Evolutionary conservation across 2,329 filamentous ascomycete species (phyloP), one percentile per base, ranked within the genome.

Genomic region (Didymellaceae sp.): DNA sequence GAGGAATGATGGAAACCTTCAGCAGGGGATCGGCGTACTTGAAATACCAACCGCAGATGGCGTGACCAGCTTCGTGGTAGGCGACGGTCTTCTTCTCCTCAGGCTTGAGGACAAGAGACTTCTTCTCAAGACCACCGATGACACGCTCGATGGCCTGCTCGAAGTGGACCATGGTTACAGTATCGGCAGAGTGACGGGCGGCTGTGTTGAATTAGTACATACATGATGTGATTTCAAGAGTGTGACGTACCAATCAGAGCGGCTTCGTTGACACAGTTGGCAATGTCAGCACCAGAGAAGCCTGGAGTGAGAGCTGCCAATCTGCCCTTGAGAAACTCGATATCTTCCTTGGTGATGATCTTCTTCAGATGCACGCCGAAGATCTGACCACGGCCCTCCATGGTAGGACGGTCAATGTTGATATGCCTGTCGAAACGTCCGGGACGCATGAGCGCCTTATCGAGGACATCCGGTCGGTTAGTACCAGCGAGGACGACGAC

Each of bases 11-110:
- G 50, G 92, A 97, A 34, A 99, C 94, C 79, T 99, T 99, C 52
- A 99, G 87, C 4, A 99, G 85, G 14, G 94, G 94, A 68, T 99
- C 94, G n/a, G 94, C 94, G 73, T 89, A 91, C 75, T 90, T 86
- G 78, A 99, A 90, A 80, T 88, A 99, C 94, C 94, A 99, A 51
- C 94, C 94, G 73, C 94, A 99, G 72, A 99, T 96, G 58, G 94
- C 94, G 74, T 99, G 94, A 51, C 94, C 94, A 25, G 94, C 94
- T 79, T 99, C 94, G 77, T 99, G 94, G 75, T 99, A 99, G 5
- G 94, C 94, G 33, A 97, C 94, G 11, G 91, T 95, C 71, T 85
- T 89, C 84, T 97, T 97, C 80, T 99, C 94, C 65, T 91, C 85
- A 1, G 94, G 93, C 61, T 88, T 90, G 45, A 99, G 86, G 26